Evolutionary conservation across 805 yeast species (phyloP).

Genomic region (Saccharomycopsis schoenii): DNA sequence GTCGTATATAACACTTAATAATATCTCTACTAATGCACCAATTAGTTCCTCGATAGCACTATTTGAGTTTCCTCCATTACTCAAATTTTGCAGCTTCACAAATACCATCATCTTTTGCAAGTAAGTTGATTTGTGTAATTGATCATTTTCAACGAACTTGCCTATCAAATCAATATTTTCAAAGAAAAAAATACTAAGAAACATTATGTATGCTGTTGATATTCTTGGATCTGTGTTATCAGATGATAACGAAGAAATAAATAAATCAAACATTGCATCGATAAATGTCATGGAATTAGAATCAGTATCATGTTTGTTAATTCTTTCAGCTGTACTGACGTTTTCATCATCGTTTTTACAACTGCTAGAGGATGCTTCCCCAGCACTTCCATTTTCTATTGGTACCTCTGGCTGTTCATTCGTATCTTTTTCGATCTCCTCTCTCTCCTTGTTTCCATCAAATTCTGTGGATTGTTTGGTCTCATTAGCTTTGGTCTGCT

Average conservation of each 20-base stretch:
- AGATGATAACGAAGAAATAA: constrained; percentile 51
- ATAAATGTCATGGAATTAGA: constrained; percentile 32
- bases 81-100: constrained; percentile 11
- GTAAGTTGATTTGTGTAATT: constrained; percentile 60
- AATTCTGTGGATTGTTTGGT: too few species aligned
- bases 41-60: constrained; percentile 51
- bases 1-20: constrained; percentile 74
- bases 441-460: too few species aligned
- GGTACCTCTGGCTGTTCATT: not conserved
- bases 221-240: constrained; percentile 56
- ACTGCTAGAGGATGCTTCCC: not conserved
- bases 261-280: constrained; percentile 68
- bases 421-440: not conserved
- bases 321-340: not conserved
- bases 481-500: not conserved
- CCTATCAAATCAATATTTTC: constrained; percentile 69
- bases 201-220: constrained; percentile 66
- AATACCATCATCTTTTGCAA: constrained; percentile 24
- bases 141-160: constrained; percentile 58
- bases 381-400: not conserved
- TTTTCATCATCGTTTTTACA: not conserved
- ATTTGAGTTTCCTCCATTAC: constrained; percentile 35
- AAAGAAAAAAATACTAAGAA: constrained; percentile 66
- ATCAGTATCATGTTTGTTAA: not conserved
- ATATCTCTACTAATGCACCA: constrained; percentile 53